Evolutionary conservation across 1,284 basidiomycete genomes (phyloP), one percentile per base, ranked within the genome.

Genomic region (Ustilago lituana): DNA sequence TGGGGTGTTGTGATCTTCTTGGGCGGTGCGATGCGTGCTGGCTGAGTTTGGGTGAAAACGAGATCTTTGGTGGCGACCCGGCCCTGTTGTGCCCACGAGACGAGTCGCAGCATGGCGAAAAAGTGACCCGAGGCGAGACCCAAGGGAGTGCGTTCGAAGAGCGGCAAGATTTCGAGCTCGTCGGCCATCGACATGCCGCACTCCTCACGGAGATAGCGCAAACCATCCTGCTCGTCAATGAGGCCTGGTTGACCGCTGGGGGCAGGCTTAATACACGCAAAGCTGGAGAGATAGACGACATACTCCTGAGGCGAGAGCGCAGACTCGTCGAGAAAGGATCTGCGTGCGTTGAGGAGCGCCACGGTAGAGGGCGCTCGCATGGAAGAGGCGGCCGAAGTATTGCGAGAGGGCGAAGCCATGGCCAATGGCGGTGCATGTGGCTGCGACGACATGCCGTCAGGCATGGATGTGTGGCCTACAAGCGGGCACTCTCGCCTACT

Each of bases 271-370:
- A 82, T 70, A 35, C 59, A 67, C 31, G 43, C 58, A 27, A 76
- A 70, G 67, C 76, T 77, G 35, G 60, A 59, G n/a, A 62, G 58
- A 49, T 73, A 81, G 52, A 64, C 52, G 27, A 66, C 47, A 40
- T 76, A 80, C 48, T 82, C 80, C n/a, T 61, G 60, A 7, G 80
- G 78, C 5, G 78, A 80, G 15, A 82, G 73, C n/a, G 77, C 80
- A 15, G 79, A 78, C 23, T 62, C 61, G 38, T 80, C 73, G 37
- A 82, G 62, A 19, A 40, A 63, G n/a, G 73, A 65, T 35, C 69
- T 54, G 27, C 73, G 65, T 4, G 53, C 46, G 9, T 46, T 48
- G 36, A 61, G 50, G 3, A 60, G 24, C 4, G 53, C 52, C 24
- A 59, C 51, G 19, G 56, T 47, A 44, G 58, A 64, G 26, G 58